Base-by-base conservation (phyloP, 2,329 filamentous ascomycete genomes). In the Fusarium buxicola region DNA sequence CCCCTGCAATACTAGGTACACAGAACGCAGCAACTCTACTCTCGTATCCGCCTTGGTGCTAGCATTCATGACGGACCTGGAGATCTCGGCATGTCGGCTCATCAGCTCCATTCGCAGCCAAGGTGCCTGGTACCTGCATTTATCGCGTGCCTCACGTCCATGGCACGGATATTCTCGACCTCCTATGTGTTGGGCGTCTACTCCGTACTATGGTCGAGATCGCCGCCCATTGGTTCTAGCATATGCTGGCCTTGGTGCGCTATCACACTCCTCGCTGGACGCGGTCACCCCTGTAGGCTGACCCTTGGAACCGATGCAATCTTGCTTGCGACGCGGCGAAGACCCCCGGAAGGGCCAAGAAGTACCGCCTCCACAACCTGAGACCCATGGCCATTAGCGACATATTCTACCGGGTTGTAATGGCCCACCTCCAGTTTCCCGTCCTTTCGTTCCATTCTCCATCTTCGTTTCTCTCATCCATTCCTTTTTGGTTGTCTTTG, bases 271-370 rank as follows among this genome's bases (percentile, higher is more conserved):
- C 24, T 24, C 47, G 44, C 50, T 31, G 45, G 40, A 61, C 52
- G 55, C 46, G 58, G 47, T 55, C 27, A 59, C 55, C 69, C 66
- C 58, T 65, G 63, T 60, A 49, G 55, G 45, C 36, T 70, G 69
- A 71, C 69, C 69, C 69, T 71, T 71, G 69, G 69, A 70, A 71
- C 69, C 56, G 51, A 58, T 61, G 67, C 52, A 71, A 71, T 71
- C 64, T 71, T 69, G 65, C 40, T 51, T 69, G 65, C 52, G 58
- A 71, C 65, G 65, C 45, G 58, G 41, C 48, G 35, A 64, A 46
- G 50, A 34, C 47, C 44, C 36, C 35, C 43, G 49, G 50, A 47
- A 49, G 52, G 40, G 50, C 51, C 55, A 63, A 60, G 65, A 63
- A 47, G 50, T 43, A 54, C 15, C 54, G 39, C 34, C 54, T 54